Evolutionary conservation across 805 yeast species (phyloP).

Genomic region (Ogataea dorogensis): DNA sequence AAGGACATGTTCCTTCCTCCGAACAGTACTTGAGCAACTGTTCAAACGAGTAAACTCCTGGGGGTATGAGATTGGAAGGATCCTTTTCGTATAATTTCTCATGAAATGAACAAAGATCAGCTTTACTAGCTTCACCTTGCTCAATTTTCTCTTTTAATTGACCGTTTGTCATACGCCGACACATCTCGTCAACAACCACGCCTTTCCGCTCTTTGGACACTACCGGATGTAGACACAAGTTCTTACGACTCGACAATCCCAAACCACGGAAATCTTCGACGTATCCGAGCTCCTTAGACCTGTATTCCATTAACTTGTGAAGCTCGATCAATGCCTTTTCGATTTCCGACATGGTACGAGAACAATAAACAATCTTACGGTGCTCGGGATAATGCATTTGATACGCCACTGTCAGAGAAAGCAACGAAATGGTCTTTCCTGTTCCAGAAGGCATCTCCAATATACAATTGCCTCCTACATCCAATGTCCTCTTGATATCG

Average conservation of each 20-base stretch:
- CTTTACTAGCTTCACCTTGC: conserved; percentile 54
- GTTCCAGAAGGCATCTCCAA: conserved; percentile 99
- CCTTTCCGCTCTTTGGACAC: conserved; percentile 90
- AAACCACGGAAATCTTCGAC: conserved; percentile 90
- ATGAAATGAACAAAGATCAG: conserved; percentile 77
- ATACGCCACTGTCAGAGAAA: conserved; percentile 90
- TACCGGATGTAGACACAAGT: conserved; percentile 85
- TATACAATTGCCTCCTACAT: conserved; percentile 95
- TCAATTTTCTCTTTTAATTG: conserved; percentile 68
- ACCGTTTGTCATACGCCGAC: conserved; percentile 93
- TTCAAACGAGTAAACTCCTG: conserved; percentile 94
- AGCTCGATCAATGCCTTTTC: conserved; percentile 95
- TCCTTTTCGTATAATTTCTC: conserved; percentile 85
- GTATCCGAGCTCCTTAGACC: conserved; percentile 79
- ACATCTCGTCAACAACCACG: conserved; percentile 89
- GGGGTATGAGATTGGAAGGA: conserved; percentile 84
- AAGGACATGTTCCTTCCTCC: conserved; percentile 83
- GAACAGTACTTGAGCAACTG: conserved; percentile 75
- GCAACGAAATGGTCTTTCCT: conserved; percentile 91
- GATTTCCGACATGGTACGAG: conserved; percentile 99
- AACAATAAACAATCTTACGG: conserved; percentile 90
- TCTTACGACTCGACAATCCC: conserved; percentile 93
- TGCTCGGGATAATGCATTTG: conserved; percentile 93
- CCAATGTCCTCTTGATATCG: conserved; percentile 88
- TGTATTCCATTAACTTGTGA: conserved; percentile 80